Conservation (phyloP, 139 green algal genomes). For the Dunaliella primolecta region DNA sequence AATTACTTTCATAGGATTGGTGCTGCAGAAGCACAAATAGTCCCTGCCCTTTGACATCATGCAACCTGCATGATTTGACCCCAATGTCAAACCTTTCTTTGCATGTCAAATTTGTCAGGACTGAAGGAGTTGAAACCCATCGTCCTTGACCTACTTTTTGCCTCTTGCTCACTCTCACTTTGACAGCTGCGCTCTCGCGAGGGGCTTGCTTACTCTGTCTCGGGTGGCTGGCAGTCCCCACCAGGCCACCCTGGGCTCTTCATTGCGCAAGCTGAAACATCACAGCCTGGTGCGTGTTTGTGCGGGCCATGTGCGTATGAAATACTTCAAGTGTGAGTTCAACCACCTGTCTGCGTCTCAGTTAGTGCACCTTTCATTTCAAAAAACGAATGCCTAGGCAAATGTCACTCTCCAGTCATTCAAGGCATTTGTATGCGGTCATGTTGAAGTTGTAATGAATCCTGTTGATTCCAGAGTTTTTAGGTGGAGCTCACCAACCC, state of each 20-base stretch:
- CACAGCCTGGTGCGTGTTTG: slow-evolving; percentile 35
- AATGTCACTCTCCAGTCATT: background rate
- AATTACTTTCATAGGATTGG: background rate
- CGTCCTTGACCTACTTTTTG: no score
- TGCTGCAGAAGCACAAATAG: background rate
- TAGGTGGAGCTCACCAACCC: no score
- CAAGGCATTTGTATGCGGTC: background rate
- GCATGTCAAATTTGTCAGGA: no score
- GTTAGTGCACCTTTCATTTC: background rate
- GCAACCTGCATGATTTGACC: no score
- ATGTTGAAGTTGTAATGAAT: no score
- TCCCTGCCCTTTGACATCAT: no score
- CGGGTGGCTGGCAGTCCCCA: slow-evolving; percentile 60
- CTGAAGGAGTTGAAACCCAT: no score
- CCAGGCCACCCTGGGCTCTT: slow-evolving; percentile 75
- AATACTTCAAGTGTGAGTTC: background rate
- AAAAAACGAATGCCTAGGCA: background rate
- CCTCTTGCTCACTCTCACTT: no score
- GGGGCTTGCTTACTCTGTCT: slow-evolving; percentile 76
- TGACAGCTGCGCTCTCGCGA: slow-evolving; percentile 62
- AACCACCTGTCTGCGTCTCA: background rate
- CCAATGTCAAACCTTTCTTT: no score
- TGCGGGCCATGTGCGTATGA: background rate
- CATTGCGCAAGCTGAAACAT: slow-evolving; percentile 61
- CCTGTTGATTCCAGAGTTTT: no score